phyloP scores from a whole-genome alignment of 164 flowering plant genomes.

The Piper longum region DNA sequence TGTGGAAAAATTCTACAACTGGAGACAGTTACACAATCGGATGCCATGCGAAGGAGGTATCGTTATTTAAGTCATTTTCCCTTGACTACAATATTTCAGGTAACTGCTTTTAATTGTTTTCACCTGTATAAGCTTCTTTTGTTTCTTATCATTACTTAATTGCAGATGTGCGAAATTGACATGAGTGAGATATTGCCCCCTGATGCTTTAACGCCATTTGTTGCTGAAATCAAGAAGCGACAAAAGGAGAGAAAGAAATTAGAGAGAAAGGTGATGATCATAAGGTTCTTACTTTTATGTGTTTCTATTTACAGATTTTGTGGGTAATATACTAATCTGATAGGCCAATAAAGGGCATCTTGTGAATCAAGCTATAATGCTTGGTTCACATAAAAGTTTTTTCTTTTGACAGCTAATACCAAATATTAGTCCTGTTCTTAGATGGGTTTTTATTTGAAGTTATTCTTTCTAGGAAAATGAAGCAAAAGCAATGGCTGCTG shows the following conservation, averaged over 20 bases:
- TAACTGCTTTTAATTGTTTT: constrained; percentile 4
- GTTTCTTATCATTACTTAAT: background rate
- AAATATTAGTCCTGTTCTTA: no score
- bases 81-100: constrained; percentile 84
- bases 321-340: no score
- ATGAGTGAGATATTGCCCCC: constrained; percentile 46
- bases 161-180: constrained; percentile 93
- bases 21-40: constrained; percentile 82
- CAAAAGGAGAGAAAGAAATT: constrained; percentile 66
- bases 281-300: no score
- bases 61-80: constrained; percentile 87
- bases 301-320: no score
- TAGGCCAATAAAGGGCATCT: no score
- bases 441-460: background rate
- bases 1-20: constrained; percentile 67
- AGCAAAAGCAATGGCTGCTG: constrained; percentile 68
- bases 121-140: background rate
- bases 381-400: no score
- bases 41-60: constrained; percentile 75
- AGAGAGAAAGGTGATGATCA: constrained; percentile 51
- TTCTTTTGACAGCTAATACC: no score
- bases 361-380: no score
- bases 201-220: constrained; percentile 60
- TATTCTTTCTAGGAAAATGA: constrained; percentile 32
- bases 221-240: constrained; percentile 86